Percentiles rank a stretch among this genome's conserved stretches.
Conservation (phyloP, 2,329 filamentous ascomycete genomes). For the Diaporthe ilicicola region DNA sequence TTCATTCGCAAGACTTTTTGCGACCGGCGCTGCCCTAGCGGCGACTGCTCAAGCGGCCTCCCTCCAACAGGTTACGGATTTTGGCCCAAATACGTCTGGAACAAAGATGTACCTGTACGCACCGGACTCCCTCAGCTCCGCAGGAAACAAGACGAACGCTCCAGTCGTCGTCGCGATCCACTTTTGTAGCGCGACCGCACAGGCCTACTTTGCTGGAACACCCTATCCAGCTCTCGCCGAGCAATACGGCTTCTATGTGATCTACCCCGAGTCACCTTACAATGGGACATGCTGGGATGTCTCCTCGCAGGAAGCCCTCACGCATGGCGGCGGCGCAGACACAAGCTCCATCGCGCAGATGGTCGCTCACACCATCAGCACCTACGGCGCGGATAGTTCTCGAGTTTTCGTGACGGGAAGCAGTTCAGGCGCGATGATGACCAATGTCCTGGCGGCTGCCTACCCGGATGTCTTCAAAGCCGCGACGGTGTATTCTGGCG, state of each 20-base stretch:
- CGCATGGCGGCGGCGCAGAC: slow-evolving; percentile 60
- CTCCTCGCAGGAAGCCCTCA: slow-evolving; percentile 57
- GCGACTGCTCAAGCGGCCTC: slow-evolving; percentile 36
- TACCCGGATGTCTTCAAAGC: slow-evolving; percentile 65
- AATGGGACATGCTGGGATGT: slow-evolving; percentile 67
- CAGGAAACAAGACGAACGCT: slow-evolving; percentile 41
- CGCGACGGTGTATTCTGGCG: slow-evolving; percentile 59
- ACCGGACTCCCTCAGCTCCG: slow-evolving; percentile 48
- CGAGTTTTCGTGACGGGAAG: slow-evolving; percentile 59
- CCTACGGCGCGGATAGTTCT: slow-evolving; percentile 56
- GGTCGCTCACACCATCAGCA: slow-evolving; percentile 57
- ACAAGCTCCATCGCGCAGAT: slow-evolving; percentile 62
- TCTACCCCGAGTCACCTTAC: slow-evolving; percentile 54
- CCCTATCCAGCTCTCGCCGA: slow-evolving; percentile 64
- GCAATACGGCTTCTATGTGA: slow-evolving; percentile 62
- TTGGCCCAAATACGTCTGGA: slow-evolving; percentile 39
- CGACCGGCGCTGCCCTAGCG: slow-evolving; percentile 36
- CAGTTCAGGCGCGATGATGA: slow-evolving; percentile 64
- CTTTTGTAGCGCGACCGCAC: slow-evolving; percentile 34
- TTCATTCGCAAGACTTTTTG: slow-evolving; percentile 34
- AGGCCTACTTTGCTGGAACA: slow-evolving; percentile 58
- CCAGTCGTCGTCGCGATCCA: slow-evolving; percentile 63
- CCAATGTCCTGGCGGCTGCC: slow-evolving; percentile 59
- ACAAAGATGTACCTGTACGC: slow-evolving; percentile 45
- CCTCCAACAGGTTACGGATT: slow-evolving; percentile 41